Evolutionary conservation across 305 asterid species (phyloP), one percentile per base, ranked within the genome.

Genomic region (Fraxinus velutina): DNA sequence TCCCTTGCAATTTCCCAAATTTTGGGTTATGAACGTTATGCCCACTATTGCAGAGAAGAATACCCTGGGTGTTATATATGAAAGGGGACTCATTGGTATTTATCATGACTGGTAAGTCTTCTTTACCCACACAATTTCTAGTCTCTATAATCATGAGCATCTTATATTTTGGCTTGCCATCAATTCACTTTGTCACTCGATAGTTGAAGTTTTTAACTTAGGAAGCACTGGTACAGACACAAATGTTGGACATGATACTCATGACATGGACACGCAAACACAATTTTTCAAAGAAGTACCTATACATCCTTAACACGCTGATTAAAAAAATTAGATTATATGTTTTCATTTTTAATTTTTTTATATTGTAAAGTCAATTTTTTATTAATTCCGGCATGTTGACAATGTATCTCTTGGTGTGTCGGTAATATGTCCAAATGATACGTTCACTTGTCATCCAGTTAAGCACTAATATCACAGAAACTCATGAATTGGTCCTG

Each of bases 11-110:
- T 88, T 94, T 84, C 93, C 97, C 71, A 94, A 94, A 86, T 81
- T 90, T 76, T 94, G 97, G 98, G 98, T 94, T 39, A 93, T 93
- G 98, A 94, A 94, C 86, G 97, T 93, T 60, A 84, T 91, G 74
- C 98, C 98, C 74, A 94, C 93, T 70, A 93, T 93, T 84, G 95
- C 97, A 66, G 83, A 94, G 89, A 92, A 90, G 83, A 91, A 86
- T 81, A 92, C 97, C 64, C 87, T 94, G n/a, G 98, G 97, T 84
- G 97, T 90, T 71, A 74, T 94, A 77, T 94, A 86, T 42, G 97
- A 94, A 86, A 89, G 98, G 82, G 98, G 98, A 73, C 81, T 94
- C 82, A 88, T 90, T 79, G 98, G 98, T 78, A 92, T 93, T 78
- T 94, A 93, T 85, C 98, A 93, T 71, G 97, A 92, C 87, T 93